Evolutionary conservation across 1,284 basidiomycete genomes (phyloP), one percentile per base, ranked within the genome.

Genomic region (Wolfiporia cocos): DNA sequence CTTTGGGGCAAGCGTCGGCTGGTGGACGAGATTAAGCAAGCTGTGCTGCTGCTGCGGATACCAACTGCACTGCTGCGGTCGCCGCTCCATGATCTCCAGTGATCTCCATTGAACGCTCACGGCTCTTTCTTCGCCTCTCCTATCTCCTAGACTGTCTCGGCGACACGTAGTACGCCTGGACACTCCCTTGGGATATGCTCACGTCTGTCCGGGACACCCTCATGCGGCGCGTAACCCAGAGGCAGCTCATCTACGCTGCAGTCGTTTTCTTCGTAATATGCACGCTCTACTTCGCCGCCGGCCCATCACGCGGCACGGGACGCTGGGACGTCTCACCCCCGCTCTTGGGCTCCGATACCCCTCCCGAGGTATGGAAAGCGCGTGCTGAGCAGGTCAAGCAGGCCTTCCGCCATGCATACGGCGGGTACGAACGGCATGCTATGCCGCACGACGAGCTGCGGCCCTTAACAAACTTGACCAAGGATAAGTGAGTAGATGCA

Each of bases 331-430:
- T 10, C 20, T 5, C 6, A 12, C 29, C 14, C 18, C 19, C 18
- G 20, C 5, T 26, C 28, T 19, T 9, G 6, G 5, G n/a, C 11
- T 18, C 4, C 28, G 7, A 30, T 2, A 39, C 42, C 3, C 43
- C 48, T 24, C 29, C 47, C 0, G 40, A 30, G n/a, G 46, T 66
- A 2, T 86, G 82, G 81, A 57, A 66, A 10, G 57, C 61, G n/a
- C 65, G 78, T 21, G 80, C 83, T 0, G 60, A 66, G 6, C 62
- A 69, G 34, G 80, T 86, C 20, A 80, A 72, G 55, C 44, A 64
- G 10, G 78, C 81, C 0, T 86, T 84, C 56, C 37, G 67, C 29
- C 77, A 84, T 57, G 80, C 81, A 1, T 87, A 84, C 51, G 58
- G 64, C 29, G 78, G 74, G 2, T 87, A 86, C 51, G 70, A 78